Evolutionary conservation across 2,329 filamentous ascomycete genomes (phyloP), one percentile per base, ranked within the genome.

Genomic region (Elsinoe australis): DNA sequence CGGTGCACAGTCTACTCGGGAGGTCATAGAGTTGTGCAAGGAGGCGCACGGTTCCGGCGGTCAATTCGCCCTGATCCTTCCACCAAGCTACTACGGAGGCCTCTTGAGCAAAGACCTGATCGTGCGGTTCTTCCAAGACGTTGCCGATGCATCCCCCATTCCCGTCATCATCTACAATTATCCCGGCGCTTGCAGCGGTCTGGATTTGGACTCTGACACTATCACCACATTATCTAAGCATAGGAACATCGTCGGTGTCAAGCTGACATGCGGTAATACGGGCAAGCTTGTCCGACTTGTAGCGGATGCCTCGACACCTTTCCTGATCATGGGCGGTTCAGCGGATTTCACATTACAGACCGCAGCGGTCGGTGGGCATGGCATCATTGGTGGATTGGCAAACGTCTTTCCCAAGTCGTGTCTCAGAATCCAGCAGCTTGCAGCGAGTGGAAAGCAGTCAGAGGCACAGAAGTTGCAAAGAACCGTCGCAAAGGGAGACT

Each of bases 1-100:
- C 57, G 83, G 83, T 47, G 75, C 78, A 44, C 81, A 87, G 58
- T 86, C 61, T 52, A 72, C 69, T 3, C 60, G 62, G 32, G 64
- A 67, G 34, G 64, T 69, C 7, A 66, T 73, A 28, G 58, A 61
- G 19, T 59, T 67, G 46, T 67, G 63, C 12, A 49, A 55, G n/a
- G 59, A 60, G 10, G 67, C 62, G 0, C 61, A 63, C 21, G 61
- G 64, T 14, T 63, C 66, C 12, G 66, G 65, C 17, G 66, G 64
- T 15, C 59, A 63, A 44, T 66, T 61, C 31, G 67, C 58, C 29
- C 58, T 70, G 7, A 63, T 67, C 2, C 58, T 70, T 5, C 58
- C 64, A 1, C 66, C 67, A 1, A 64, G 61, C 31, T 68, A 66
- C 51, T 68, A 67, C 53, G 63, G 66, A 52, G 67, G 65, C 47